Percentiles rank a stretch among this genome's conserved stretches.
phyloP scores from a whole-genome alignment of 306 rosid genomes.

The Pterocarpus macrocarpus region DNA sequence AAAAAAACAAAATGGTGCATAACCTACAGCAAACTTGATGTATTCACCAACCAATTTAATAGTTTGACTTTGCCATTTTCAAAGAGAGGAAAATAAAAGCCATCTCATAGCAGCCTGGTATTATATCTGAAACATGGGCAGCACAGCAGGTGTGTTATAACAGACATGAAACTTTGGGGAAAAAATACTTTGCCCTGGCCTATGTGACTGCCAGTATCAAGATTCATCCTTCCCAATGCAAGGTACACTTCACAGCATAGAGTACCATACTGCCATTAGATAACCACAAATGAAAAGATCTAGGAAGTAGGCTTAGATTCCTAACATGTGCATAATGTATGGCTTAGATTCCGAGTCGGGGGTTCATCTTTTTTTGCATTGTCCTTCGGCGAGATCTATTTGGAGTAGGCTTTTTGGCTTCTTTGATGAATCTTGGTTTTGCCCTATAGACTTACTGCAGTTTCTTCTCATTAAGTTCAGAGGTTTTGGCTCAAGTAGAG shows the following conservation, averaged over 20 bases:
- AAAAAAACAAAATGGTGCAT: not conserved
- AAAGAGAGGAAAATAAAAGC: no score
- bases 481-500: no score
- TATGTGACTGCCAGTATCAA: not conserved
- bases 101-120: no score
- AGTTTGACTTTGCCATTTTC: no score
- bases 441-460: no score
- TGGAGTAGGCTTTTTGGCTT: no score
- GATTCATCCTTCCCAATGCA: not conserved
- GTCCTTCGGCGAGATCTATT: no score
- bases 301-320: not conserved
- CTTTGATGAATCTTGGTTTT: no score
- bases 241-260: conserved; percentile 1
- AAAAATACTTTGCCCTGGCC: not conserved
- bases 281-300: not conserved
- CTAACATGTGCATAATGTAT: no score
- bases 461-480: no score
- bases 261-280: not conserved
- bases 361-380: no score
- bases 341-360: no score
- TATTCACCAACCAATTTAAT: not conserved
- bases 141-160: not conserved
- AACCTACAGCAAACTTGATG: not conserved
- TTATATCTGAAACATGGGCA: not conserved
- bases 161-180: not conserved